These are phyloP conservation scores for Tremellales sp. DNA, from an alignment of 1,284 basidiomycete species.

Conservation along the genomic window DNA sequence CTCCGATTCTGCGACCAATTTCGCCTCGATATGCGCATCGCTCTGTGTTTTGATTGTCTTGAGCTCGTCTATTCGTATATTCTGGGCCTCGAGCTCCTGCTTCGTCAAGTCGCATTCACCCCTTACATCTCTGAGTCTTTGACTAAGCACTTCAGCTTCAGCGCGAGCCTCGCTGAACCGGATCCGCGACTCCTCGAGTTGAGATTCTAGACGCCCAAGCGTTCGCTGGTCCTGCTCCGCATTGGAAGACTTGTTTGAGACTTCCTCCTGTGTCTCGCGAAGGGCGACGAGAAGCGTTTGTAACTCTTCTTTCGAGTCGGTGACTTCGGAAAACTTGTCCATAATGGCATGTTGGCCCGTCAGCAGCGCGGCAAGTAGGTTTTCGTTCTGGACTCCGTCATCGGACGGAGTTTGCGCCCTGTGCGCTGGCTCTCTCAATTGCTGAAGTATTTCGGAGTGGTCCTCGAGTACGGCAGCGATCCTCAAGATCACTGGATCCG, in stretches of 20 bases:
- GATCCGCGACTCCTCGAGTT: not conserved
- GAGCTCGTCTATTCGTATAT: slow-evolving; percentile 2
- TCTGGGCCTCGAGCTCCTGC: not conserved
- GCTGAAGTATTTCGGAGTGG: not conserved
- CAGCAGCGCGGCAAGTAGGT: slow-evolving; percentile 11
- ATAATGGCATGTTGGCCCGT: slow-evolving; percentile 21
- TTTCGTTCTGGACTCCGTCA: not conserved
- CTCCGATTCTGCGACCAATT: slow-evolving; percentile 9
- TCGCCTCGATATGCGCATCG: slow-evolving; percentile 4
- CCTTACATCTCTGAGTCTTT: slow-evolving; percentile 6
- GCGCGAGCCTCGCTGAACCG: not conserved
- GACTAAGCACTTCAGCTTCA: slow-evolving; percentile 6
- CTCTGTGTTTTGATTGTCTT: not conserved
- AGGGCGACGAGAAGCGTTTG: not conserved
- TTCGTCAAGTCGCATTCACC: slow-evolving; percentile 1
- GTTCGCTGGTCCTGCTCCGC: not conserved
- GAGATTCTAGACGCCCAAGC: not conserved
- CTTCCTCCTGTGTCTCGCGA: not conserved
- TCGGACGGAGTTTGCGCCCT: not conserved
- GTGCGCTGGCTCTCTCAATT: not conserved
- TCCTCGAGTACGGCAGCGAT: not conserved
- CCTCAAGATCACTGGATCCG: no score
- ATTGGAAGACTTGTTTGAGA: not conserved
- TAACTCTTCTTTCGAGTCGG: slow-evolving; percentile 5
- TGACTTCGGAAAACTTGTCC: slow-evolving; percentile 16